Base-by-base conservation (phyloP, 2,329 filamentous ascomycete species). In the Clonostachys sp. region DNA sequence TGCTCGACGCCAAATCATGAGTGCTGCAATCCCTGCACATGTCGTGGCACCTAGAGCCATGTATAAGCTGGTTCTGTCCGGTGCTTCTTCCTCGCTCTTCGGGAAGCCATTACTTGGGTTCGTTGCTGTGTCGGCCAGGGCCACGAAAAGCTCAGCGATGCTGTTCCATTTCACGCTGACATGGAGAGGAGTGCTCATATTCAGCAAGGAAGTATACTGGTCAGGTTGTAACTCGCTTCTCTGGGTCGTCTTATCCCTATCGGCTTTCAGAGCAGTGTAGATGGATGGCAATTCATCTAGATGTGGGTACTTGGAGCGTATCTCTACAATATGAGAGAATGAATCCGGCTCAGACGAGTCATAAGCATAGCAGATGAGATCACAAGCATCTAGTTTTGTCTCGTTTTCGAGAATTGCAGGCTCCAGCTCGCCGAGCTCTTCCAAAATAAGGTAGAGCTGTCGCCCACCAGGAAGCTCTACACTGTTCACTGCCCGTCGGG, bases 291-390 rank as follows among this genome's bases (percentile, higher is more conserved):
- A 73, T n/a, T 89, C 84, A 62, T 95, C 88, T 3, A 99, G 78
- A 47, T 94, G 86, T 0, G 90, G 84, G 55, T 92, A 87, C 57
- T 85, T 87, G 47, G 81, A 78, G 41, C 91, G 84, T 44, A 96
- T 74, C 16, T 87, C 80, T 36, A 92, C 87, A 46, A 99, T 90
- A 61, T 97, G 91, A 2, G 87, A 84, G 65, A 99, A 99, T 5
- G 90, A 96, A 65, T 97, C 91, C 0, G 94, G 92, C 52, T 99
- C 91, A 2, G 91, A 95, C 3, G 92, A 97, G 70, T 99, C 94
- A 68, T 97, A 99, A 1, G 90, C 86, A 67, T 95, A 97, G 67
- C 92, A 95, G 42, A 99, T 80, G 20, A 99, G 78, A 65, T 99
- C 94, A 66, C 92, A 97, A 6, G 91, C 85, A 59, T 96, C 90